These are phyloP conservation scores for Boletus subparvulus DNA, from an alignment of 768 basidiomycete genomes.

Conservation along the genomic window DNA sequence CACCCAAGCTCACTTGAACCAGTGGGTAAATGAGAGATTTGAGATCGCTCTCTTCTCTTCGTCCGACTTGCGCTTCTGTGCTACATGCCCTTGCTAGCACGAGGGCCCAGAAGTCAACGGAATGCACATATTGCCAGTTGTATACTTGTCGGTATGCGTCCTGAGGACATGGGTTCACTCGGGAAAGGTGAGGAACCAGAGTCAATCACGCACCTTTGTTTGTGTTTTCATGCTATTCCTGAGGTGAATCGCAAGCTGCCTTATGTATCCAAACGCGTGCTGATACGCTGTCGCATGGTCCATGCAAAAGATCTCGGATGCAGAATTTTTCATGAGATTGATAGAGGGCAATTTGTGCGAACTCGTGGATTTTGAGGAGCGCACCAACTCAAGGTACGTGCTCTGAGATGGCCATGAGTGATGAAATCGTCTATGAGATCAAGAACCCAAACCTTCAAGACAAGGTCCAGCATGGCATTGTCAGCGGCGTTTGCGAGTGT, in stretches of 20 bases:
- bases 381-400: constrained; percentile 84
- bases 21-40: constrained; percentile 92
- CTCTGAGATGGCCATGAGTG: constrained; percentile 46
- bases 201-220: constrained; percentile 57
- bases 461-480: constrained; percentile 76
- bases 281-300: constrained; percentile 78
- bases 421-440: neutral
- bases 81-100: constrained; percentile 84
- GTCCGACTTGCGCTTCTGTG: constrained; percentile 49
- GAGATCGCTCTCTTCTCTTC: constrained; percentile 70
- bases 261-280: constrained; percentile 94
- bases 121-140: constrained; percentile 98
- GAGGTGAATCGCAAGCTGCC: constrained; percentile 90
- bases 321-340: constrained; percentile 97
- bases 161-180: constrained; percentile 36
- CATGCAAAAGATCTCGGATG: constrained; percentile 85
- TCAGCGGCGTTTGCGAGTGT: constrained; percentile 77
- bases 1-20: constrained; percentile 91
- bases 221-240: constrained; percentile 88
- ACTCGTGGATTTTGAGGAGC: constrained; percentile 82
- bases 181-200: neutral
- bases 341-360: constrained; percentile 86
- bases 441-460: constrained; percentile 65
- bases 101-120: constrained; percentile 92
- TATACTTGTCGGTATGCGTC: constrained; percentile 94